Conservation (phyloP, 2,329 filamentous ascomycete genomes). For the Monosporascus cannonballus region DNA sequence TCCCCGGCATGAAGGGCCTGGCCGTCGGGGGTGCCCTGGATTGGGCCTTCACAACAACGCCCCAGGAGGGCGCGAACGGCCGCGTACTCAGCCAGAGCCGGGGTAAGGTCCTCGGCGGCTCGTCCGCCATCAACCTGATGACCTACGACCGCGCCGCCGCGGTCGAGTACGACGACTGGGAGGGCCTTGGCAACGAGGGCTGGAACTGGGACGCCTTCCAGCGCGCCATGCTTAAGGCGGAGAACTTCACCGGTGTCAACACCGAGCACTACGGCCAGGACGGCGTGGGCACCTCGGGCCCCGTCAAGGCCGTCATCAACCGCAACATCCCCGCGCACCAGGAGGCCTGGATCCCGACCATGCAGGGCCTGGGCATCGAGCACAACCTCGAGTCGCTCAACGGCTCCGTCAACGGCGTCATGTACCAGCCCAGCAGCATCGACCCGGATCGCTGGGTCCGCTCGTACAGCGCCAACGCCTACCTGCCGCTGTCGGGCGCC, state of each 20-base stretch:
- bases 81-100: conserved; percentile 35
- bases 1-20: conserved; percentile 31
- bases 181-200: conserved; percentile 48
- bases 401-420: conserved; percentile 34
- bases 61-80: conserved; percentile 31
- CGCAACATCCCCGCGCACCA: conserved; percentile 35
- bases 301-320: conserved; percentile 42
- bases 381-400: conserved; percentile 30
- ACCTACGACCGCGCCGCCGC: conserved; percentile 41
- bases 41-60: conserved; percentile 35
- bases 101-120: conserved; percentile 54
- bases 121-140: conserved; percentile 55
- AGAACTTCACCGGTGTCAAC: conserved; percentile 19
- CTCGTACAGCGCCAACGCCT: conserved; percentile 36
- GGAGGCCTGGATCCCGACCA: conserved; percentile 37
- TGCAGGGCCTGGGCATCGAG: conserved; percentile 30
- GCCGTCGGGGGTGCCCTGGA: conserved; percentile 31
- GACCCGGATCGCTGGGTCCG: conserved; percentile 27
- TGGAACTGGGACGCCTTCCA: conserved; percentile 50
- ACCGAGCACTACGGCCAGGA: conserved; percentile 31
- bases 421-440: conserved; percentile 30
- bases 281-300: conserved; percentile 38
- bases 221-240: conserved; percentile 10
- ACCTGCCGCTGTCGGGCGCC: conserved; percentile 30
- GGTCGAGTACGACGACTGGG: conserved; percentile 52